Evolutionary conservation across 768 basidiomycete genomes (phyloP).

Genomic region (Russula sp.): DNA sequence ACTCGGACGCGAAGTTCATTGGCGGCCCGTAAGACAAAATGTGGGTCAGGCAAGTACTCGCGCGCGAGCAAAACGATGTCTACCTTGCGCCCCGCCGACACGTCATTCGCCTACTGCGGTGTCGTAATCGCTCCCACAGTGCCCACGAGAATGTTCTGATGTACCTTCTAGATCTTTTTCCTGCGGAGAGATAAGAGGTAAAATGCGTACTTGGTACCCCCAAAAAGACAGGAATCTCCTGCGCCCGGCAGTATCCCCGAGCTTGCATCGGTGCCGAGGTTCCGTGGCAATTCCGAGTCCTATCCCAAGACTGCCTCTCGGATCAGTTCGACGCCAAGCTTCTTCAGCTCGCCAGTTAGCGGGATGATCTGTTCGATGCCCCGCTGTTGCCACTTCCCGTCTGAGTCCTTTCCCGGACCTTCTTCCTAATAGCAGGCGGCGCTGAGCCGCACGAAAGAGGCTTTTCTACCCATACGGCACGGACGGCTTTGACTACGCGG

Average conservation of each 20-base stretch:
- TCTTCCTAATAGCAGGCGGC: conserved; percentile 57
- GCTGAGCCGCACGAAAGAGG: conserved; percentile 64
- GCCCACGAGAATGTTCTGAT: conserved; percentile 54
- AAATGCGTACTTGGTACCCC: conserved; percentile 55
- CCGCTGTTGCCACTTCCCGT: conserved; percentile 64
- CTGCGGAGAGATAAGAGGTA: no score
- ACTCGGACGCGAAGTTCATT: conserved; percentile 56
- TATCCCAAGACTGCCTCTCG: no score
- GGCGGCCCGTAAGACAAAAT: conserved; percentile 63
- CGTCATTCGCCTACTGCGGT: conserved; percentile 54
- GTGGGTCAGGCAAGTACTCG: conserved; percentile 62
- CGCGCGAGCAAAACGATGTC: conserved; percentile 69
- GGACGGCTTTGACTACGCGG: conserved; percentile 37
- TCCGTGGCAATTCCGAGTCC: no score
- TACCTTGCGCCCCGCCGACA: conserved; percentile 61
- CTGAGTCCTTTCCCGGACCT: conserved; percentile 49
- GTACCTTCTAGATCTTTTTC: conserved; percentile 41
- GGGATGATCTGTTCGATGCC: conserved; percentile 74
- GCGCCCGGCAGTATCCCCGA: conserved; percentile 43
- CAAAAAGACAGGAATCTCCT: conserved; percentile 54
- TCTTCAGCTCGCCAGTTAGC: conserved; percentile 52
- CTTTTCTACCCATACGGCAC: conserved; percentile 59
- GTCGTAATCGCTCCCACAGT: conserved; percentile 73
- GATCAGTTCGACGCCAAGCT: no score
- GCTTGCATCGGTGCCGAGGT: no score